Conservation (phyloP, 192 early-diverging fungal species). For the Coemansia sp. region DNA sequence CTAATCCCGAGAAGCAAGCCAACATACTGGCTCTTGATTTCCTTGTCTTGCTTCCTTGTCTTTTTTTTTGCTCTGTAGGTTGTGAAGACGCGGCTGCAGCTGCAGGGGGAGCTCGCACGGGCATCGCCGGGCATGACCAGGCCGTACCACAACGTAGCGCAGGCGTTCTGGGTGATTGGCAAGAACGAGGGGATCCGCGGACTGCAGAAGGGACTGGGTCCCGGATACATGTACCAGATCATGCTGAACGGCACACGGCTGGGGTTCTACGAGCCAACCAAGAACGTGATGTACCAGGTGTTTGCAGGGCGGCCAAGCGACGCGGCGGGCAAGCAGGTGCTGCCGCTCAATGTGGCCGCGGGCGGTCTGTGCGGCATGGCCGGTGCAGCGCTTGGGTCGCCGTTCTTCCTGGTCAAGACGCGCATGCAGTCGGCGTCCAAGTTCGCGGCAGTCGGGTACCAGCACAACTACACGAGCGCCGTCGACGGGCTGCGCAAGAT, state of each 20-base stretch:
- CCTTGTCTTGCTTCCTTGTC: background rate
- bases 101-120: slow-evolving; percentile 83
- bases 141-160: slow-evolving; percentile 75
- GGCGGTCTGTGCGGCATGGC: slow-evolving; percentile 78
- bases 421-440: slow-evolving; percentile 74
- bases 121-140: slow-evolving; percentile 44
- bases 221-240: slow-evolving; percentile 90
- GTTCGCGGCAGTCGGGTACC: slow-evolving; percentile 76
- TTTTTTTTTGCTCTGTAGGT: slow-evolving; percentile 60
- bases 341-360: slow-evolving; percentile 66
- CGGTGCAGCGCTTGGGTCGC: slow-evolving; percentile 80
- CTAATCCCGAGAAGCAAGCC: background rate
- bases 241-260: slow-evolving; percentile 91
- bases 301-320: slow-evolving; percentile 44
- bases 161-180: slow-evolving; percentile 74
- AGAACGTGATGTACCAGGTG: slow-evolving; percentile 55
- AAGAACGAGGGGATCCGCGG: slow-evolving; percentile 83
- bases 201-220: slow-evolving; percentile 81
- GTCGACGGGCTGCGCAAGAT: slow-evolving; percentile 66
- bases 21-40: background rate
- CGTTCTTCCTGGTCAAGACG: slow-evolving; percentile 91
- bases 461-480: slow-evolving; percentile 79
- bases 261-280: slow-evolving; percentile 87
- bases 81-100: slow-evolving; percentile 90
- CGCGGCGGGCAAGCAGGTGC: slow-evolving; percentile 25